These are phyloP conservation scores for Rhynchospora pubera DNA, from an alignment of 176 grass and related monocot species.

Conservation along the genomic window DNA sequence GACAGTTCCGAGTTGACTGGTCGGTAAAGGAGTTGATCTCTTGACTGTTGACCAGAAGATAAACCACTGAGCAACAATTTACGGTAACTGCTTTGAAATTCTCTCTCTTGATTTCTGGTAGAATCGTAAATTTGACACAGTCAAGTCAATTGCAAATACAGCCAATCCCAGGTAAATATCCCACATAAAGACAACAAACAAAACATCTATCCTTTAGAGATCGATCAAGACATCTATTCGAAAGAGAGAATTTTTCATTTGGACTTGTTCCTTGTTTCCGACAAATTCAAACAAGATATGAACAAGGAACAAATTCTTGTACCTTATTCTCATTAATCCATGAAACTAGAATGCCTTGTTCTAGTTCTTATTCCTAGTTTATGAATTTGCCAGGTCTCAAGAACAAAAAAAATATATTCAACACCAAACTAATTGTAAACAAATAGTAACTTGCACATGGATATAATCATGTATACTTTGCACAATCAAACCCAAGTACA, in stretches of 20 bases:
- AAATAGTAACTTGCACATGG: background rate
- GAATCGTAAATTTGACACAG: background rate
- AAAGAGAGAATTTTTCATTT: too few relatives aligned
- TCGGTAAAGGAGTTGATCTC: too few relatives aligned
- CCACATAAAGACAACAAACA: background rate
- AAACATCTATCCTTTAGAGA: too few relatives aligned
- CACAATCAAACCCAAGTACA: background rate
- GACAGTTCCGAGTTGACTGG: background rate
- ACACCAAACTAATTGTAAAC: background rate
- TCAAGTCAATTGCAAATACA: background rate
- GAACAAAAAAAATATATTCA: background rate
- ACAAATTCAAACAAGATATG: too few relatives aligned
- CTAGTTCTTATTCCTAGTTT: too few relatives aligned
- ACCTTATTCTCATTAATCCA: too few relatives aligned
- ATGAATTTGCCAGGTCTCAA: background rate
- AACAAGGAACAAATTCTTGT: too few relatives aligned
- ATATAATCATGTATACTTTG: background rate
- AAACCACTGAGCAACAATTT: too few relatives aligned
- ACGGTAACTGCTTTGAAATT: background rate
- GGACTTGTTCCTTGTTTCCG: too few relatives aligned
- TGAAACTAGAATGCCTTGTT: too few relatives aligned
- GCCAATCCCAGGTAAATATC: background rate
- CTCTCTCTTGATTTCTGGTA: background rate
- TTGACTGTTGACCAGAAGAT: too few relatives aligned
- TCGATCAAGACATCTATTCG: too few relatives aligned